These are phyloP conservation scores for Atractiella rhizophila DNA, from an alignment of 768 basidiomycete genomes.

Conservation along the genomic window DNA sequence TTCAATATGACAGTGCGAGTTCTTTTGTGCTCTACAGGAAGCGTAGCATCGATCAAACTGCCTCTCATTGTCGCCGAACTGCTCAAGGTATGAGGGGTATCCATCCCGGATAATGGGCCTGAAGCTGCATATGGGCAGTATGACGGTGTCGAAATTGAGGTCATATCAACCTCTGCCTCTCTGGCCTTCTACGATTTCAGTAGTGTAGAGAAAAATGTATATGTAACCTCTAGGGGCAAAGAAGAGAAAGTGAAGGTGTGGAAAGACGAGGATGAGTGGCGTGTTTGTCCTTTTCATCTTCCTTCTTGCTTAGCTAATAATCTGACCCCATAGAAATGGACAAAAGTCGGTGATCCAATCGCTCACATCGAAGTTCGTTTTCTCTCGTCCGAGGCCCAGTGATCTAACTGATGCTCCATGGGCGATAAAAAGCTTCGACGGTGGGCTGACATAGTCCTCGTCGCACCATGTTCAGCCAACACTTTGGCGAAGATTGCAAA, in stretches of 20 bases:
- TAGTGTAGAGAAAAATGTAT: slow-evolving; percentile 30
- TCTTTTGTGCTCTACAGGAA: slow-evolving; percentile 69
- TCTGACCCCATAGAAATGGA: slow-evolving; percentile 30
- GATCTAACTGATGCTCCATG: not conserved
- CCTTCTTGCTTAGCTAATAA: not conserved
- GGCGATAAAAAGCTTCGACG: slow-evolving; percentile 22
- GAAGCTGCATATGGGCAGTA: slow-evolving; percentile 30
- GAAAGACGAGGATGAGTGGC: slow-evolving; percentile 84
- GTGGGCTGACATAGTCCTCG: slow-evolving; percentile 87
- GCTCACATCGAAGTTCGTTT: slow-evolving; percentile 71
- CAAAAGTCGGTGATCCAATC: slow-evolving; percentile 65
- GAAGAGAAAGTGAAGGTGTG: slow-evolving; percentile 39
- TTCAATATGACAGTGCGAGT: no score
- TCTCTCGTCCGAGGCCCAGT: not conserved
- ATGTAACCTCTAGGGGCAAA: slow-evolving; percentile 10
- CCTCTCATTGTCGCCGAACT: slow-evolving; percentile 66
- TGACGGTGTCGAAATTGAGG: slow-evolving; percentile 46
- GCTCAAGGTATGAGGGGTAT: slow-evolving; percentile 29
- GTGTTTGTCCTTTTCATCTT: slow-evolving; percentile 28
- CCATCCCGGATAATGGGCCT: not conserved
- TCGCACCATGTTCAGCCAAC: slow-evolving; percentile 93
- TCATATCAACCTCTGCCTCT: slow-evolving; percentile 54
- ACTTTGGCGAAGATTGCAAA: slow-evolving; percentile 76
- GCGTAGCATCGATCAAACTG: slow-evolving; percentile 79
- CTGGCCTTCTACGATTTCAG: slow-evolving; percentile 55